phyloP scores from a whole-genome alignment of 2,329 filamentous ascomycete genomes.

The Diaporthe capsici region DNA sequence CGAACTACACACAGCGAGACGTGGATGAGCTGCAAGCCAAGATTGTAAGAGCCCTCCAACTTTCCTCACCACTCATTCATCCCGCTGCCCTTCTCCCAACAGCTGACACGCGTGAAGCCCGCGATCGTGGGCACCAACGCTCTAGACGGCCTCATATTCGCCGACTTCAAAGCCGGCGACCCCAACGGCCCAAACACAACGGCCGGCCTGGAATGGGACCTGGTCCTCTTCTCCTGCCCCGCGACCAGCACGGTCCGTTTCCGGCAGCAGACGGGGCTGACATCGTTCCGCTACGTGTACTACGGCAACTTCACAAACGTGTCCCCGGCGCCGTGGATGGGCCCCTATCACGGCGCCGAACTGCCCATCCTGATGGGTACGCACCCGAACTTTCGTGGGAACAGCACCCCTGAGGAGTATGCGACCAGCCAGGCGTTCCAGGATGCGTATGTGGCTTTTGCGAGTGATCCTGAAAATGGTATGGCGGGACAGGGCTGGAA shows the following conservation, averaged over 20 bases:
- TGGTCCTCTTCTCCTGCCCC: slow-evolving; percentile 47
- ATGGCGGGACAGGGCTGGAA: slow-evolving; percentile 10
- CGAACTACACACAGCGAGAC: slow-evolving; percentile 51
- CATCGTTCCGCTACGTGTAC: slow-evolving; percentile 45
- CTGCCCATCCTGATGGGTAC: slow-evolving; percentile 49
- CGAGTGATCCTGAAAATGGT: not conserved
- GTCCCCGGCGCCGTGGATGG: slow-evolving; percentile 44
- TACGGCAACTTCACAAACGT: slow-evolving; percentile 45
- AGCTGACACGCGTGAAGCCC: slow-evolving; percentile 41
- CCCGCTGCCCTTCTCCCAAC: not conserved
- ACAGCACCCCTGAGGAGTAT: slow-evolving; percentile 24
- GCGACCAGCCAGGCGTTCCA: slow-evolving; percentile 36
- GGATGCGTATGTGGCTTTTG: slow-evolving; percentile 31
- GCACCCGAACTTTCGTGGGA: slow-evolving; percentile 41
- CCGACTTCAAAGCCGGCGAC: slow-evolving; percentile 34
- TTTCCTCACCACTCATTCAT: not conserved
- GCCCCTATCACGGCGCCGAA: slow-evolving; percentile 46
- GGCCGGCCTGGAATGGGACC: slow-evolving; percentile 35
- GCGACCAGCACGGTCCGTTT: slow-evolving; percentile 30
- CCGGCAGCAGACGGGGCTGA: slow-evolving; percentile 16
- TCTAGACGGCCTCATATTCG: slow-evolving; percentile 46
- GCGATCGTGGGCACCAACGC: slow-evolving; percentile 46
- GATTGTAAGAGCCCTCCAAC: slow-evolving; percentile 42
- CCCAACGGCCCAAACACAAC: slow-evolving; percentile 41
- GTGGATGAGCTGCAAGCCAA: slow-evolving; percentile 47